These are phyloP conservation scores for Periconia digitata DNA, from an alignment of 2,329 filamentous ascomycete genomes.

Conservation along the genomic window DNA sequence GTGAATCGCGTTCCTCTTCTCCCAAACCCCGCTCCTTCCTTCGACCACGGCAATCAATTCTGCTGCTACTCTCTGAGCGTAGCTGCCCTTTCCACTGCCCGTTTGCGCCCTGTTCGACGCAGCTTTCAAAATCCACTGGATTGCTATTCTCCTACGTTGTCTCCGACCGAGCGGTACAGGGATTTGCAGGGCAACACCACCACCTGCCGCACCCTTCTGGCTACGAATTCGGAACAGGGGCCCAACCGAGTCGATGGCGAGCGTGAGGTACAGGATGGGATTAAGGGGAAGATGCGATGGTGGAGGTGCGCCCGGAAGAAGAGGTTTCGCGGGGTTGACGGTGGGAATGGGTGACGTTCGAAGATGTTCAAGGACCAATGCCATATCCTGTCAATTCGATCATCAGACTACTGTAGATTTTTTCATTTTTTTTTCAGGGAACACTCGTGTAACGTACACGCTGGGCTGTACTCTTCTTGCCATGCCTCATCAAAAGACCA, in stretches of 20 bases:
- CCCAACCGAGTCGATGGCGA: conserved; percentile 90
- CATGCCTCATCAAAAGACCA: conserved; percentile 86
- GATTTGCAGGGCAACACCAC: conserved; percentile 80
- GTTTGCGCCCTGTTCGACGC: conserved; percentile 75
- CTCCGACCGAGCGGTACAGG: conserved; percentile 75
- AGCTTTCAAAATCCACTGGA: conserved; percentile 87
- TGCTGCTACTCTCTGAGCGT: conserved; percentile 77
- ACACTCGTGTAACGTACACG: conserved; percentile 59
- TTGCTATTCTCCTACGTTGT: conserved; percentile 75
- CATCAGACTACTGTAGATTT: conserved; percentile 9
- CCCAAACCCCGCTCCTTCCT: conserved; percentile 82
- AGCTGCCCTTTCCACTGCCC: conserved; percentile 70
- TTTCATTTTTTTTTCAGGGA: background rate
- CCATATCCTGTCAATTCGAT: conserved; percentile 75
- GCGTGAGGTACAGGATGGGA: conserved; percentile 83
- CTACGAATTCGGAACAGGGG: conserved; percentile 80
- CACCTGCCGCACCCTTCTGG: conserved; percentile 78
- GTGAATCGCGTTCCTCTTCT: conserved; percentile 74
- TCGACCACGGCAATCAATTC: conserved; percentile 88
- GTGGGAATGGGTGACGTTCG: conserved; percentile 81
- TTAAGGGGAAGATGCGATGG: conserved; percentile 81
- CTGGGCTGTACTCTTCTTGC: conserved; percentile 88
- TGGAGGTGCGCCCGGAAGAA: conserved; percentile 76
- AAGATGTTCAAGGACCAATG: conserved; percentile 76
- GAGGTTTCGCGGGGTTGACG: conserved; percentile 68